Evolutionary conservation across 2,329 filamentous ascomycete species (phyloP).

Genomic region (Thielaviopsis euricoi): DNA sequence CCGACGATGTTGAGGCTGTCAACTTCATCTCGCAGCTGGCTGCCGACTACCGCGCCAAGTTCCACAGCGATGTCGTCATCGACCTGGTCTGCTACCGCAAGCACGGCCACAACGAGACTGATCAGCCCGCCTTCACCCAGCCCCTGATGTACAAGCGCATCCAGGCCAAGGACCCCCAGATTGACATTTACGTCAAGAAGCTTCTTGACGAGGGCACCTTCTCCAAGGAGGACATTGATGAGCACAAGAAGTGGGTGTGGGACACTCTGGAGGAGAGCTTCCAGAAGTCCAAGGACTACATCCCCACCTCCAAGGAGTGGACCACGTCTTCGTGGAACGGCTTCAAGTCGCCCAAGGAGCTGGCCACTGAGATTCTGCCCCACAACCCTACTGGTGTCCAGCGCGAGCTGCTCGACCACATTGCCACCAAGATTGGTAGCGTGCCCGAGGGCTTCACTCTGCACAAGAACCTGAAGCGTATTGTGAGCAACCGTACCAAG

Average conservation of each 20-base stretch:
- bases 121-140: constrained; percentile 99
- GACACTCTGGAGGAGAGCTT: constrained; percentile 98
- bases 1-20: constrained; percentile 92
- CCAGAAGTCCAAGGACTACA: constrained; percentile 91
- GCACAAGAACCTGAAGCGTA: constrained; percentile 95
- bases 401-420: constrained; percentile 55
- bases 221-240: constrained; percentile 92
- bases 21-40: constrained; percentile 97
- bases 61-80: constrained; percentile 95
- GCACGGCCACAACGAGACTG: constrained; percentile 97
- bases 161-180: constrained; percentile 62
- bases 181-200: constrained; percentile 84
- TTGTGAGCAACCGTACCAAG: constrained; percentile 78
- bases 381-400: constrained; percentile 79
- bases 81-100: constrained; percentile 99
- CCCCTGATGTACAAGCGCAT: constrained; percentile 99
- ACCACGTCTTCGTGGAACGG: constrained; percentile 97
- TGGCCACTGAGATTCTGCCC: constrained; percentile 83
- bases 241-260: constrained; percentile 99
- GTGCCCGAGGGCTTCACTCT: constrained; percentile 73
- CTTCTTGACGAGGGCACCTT: constrained; percentile 85
- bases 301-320: constrained; percentile 94
- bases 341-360: constrained; percentile 97
- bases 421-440: constrained; percentile 63
- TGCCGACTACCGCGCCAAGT: constrained; percentile 94